Evolutionary conservation across 2,329 filamentous ascomycete genomes (phyloP), one percentile per base, ranked within the genome.

Genomic region (Thermothelomyces thermophilus): DNA sequence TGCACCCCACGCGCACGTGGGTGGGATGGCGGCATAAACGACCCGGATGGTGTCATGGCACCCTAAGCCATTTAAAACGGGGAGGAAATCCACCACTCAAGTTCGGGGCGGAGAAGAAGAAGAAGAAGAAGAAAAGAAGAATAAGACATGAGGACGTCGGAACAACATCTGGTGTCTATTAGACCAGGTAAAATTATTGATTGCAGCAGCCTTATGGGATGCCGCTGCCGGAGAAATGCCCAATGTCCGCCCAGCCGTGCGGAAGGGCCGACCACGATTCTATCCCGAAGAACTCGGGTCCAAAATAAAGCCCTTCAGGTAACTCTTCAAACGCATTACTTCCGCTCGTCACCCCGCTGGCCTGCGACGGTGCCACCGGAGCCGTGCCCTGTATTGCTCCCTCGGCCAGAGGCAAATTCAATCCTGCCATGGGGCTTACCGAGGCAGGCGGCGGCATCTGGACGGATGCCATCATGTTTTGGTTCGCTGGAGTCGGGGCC

Each of bases 321-420:
- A 64, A 57, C 20, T 65, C 64, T 30, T 67, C 63, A 41, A 66
- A 66, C 4, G 64, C 64, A 40, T 66, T 65, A 48, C 59, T 62
- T n/a, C 56, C 60, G 19, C 60, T 63, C 13, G 63, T 59, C 9
- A 59, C 53, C 2, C 50, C 55, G 37, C 61, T 59, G 3, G 52
- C 56, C 17, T 58, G 55, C 1, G 61, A 62, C 9, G 52, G 55
- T n/a, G 55, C 56, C 2, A 54, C 49, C 4, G 31, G 34, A 1
- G 37, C n/a, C 9, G 37, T 6, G 13, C 37, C 31, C n/a, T 28
- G 17, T 10, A 35, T 10, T 17, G 41, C 17, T 16, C 45, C 3
- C 2, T 43, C 53, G 2, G 48, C 26, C 24, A 51, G 34, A 17
- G 50, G 33, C 30, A 58, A 19, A 22, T 24, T 42, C 5, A 50